Base-by-base conservation (phyloP, 805 yeast species). In the Ogataea polymorpha region DNA sequence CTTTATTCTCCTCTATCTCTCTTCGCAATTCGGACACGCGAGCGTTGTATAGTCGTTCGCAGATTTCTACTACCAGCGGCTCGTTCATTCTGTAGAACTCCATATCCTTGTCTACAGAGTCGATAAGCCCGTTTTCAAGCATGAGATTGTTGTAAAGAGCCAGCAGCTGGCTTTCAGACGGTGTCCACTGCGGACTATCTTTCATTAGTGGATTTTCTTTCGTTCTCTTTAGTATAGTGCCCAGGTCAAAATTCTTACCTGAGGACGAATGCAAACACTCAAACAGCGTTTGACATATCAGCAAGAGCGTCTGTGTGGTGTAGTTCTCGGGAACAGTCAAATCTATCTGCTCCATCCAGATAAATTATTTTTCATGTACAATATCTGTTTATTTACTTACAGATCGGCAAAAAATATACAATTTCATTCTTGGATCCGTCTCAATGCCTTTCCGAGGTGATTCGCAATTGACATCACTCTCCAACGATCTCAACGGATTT, bases 261-360 rank as follows among this genome's bases (percentile, higher is more conserved):
- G 45, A 50, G 20, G 29, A 50, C 25, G 32, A 46, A 35, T 24
- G 45, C 14, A 50, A 20, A 9, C 44, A 30, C 6, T 51, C 64
- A 32, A 58, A 53, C 5, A 62, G 42, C 17, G 50, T 38, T 43
- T 63, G 67, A n/a, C 58, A 51, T 3, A 63, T 46, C 9, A 63
- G 54, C 23, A 63, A 51, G 23, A 57, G 48, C 11, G 58, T 45
- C 44, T 60, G 61, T 3, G 61, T 56, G 1, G 63, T 52, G 47
- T 59, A 61, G 3, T 38, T 32, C 3, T 39, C 37, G 8, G 63
- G 51, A 12, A 44, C 33, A 10, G 50, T 45, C 17, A 40, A 18
- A 24, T 40, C 36, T n/a, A 15, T 9, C 14, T 25, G 27, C 23
- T 31, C 32, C 28, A 29, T 30, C 5, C 10, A 31, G 11, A 6